Percentiles rank a stretch among this genome's conserved stretches.
Evolutionary conservation across 306 rosid species (phyloP).

Genomic region (Sicyos baderoa): DNA sequence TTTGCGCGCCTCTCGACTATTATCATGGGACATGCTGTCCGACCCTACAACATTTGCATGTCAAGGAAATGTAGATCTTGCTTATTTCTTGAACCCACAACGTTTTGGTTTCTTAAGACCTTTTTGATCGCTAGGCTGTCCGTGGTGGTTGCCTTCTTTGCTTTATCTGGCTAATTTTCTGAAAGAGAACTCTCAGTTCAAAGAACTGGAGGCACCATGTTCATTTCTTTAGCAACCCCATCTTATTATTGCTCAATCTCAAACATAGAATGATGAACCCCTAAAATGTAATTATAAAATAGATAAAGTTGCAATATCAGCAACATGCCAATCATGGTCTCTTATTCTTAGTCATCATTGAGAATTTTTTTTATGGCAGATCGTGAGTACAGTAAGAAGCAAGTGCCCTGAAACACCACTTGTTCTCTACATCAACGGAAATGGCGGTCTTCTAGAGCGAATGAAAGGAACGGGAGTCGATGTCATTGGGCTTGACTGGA

Average conservation of each 20-base stretch:
- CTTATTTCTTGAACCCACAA: no score
- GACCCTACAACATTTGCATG: no score
- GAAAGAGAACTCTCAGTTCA: no score
- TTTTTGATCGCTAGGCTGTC: no score
- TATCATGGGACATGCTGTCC: no score
- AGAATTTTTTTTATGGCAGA: slow-evolving; percentile 40
- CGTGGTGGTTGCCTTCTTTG: neutral
- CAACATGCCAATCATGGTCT: slow-evolving; percentile 9
- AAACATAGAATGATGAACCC: neutral
- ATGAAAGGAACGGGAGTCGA: slow-evolving; percentile 84
- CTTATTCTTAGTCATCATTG: neutral
- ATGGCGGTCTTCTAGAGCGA: slow-evolving; percentile 93
- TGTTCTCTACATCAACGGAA: slow-evolving; percentile 90
- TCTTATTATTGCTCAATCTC: neutral
- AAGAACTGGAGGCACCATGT: neutral
- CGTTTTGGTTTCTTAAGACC: no score
- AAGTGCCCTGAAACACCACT: slow-evolving; percentile 73
- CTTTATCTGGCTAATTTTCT: slow-evolving; percentile 4
- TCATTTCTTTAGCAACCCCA: neutral
- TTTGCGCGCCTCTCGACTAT: no score
- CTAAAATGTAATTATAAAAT: neutral
- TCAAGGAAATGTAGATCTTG: no score
- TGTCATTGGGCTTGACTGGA: slow-evolving; percentile 95
- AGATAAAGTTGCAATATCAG: slow-evolving; percentile 10
- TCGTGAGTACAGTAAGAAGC: slow-evolving; percentile 54